These are phyloP conservation scores for Phytopythium boreale DNA, from an alignment of 352 stramenopile species.

Conservation along the genomic window DNA sequence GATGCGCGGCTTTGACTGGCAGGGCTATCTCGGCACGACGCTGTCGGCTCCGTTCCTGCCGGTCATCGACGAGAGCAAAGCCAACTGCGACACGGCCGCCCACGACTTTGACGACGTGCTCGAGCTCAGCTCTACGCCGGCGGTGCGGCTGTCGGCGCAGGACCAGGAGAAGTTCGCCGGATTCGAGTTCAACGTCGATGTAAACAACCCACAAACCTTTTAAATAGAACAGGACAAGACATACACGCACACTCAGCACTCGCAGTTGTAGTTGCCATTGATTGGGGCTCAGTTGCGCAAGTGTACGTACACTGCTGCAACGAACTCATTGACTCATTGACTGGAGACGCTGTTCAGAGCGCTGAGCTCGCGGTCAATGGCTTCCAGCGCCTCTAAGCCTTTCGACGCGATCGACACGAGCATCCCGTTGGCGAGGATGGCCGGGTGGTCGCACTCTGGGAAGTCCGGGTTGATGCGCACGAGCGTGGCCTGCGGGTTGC, in stretches of 20 bases:
- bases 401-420: conserved; percentile 49
- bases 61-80: conserved; percentile 52
- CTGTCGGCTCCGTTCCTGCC: conserved; percentile 43
- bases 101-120: conserved; percentile 71
- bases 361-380: conserved; percentile 41
- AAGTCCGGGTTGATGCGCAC: conserved; percentile 79
- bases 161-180: conserved; percentile 49
- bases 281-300: background rate
- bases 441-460: conserved; percentile 45
- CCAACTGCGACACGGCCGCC: conserved; percentile 57
- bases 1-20: conserved; percentile 56
- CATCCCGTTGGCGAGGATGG: conserved; percentile 37
- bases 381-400: conserved; percentile 51
- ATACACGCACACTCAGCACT: background rate
- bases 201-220: conserved; percentile 17
- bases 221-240: conserved; percentile 7
- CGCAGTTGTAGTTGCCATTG: background rate
- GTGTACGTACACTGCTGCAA: background rate
- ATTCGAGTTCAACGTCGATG: conserved; percentile 62
- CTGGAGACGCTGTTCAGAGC: conserved; percentile 3
- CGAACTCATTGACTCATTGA: conserved; percentile 3
- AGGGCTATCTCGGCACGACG: conserved; percentile 30
- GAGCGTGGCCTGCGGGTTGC: conserved; percentile 42
- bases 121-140: conserved; percentile 28
- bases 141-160: conserved; percentile 28